Evolutionary conservation across 2,329 filamentous ascomycete species (phyloP).

Genomic region (Colletotrichum tropicale): DNA sequence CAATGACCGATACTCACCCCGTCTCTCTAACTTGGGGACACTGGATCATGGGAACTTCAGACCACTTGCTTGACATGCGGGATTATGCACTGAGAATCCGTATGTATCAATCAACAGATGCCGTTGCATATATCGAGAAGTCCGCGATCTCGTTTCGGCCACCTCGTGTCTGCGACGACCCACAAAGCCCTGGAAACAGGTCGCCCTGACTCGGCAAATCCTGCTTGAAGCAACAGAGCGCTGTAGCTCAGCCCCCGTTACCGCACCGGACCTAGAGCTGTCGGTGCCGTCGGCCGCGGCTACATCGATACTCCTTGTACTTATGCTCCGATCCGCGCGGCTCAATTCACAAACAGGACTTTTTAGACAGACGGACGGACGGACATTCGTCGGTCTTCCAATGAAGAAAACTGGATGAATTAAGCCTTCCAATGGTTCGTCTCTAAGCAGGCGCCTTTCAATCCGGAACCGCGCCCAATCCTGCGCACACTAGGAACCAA

Average conservation of each 20-base stretch:
- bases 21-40: background rate
- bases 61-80: background rate
- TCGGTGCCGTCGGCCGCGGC: background rate
- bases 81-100: background rate
- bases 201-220: background rate
- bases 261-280: background rate
- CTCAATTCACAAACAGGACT: background rate
- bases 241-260: background rate
- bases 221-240: background rate
- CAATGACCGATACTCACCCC: background rate
- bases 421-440: background rate
- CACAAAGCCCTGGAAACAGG: background rate
- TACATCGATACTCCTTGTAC: background rate
- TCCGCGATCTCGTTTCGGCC: background rate
- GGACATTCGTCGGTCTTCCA: background rate
- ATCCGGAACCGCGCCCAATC: background rate
- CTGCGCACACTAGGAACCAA: rapidly evolving
- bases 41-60: background rate
- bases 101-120: background rate
- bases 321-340: background rate
- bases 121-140: background rate
- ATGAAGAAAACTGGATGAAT: background rate
- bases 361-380: background rate
- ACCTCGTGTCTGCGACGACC: background rate
- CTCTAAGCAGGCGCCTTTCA: background rate